These are phyloP conservation scores for Aspergillus sclerotiicarbonarius DNA, from an alignment of 495 filamentous ascomycete species.

Conservation along the genomic window DNA sequence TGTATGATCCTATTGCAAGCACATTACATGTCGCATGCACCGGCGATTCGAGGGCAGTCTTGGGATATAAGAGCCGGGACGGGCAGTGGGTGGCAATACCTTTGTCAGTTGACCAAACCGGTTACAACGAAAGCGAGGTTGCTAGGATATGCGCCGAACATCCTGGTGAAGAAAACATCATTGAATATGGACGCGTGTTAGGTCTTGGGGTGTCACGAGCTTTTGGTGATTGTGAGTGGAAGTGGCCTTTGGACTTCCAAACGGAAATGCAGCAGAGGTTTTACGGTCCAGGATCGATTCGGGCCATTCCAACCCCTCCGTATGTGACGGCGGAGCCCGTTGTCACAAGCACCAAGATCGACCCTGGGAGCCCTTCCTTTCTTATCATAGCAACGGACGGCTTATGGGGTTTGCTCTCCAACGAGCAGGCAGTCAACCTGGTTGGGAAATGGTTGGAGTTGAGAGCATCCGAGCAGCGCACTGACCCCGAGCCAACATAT, in stretches of 20 bases:
- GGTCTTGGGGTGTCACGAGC: slow-evolving; percentile 57
- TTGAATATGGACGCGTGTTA: slow-evolving; percentile 55
- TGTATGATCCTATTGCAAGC: slow-evolving; percentile 49
- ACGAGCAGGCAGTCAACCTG: slow-evolving; percentile 56
- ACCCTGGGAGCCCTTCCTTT: slow-evolving; percentile 48
- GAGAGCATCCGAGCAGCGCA: slow-evolving; percentile 1
- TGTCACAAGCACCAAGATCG: slow-evolving; percentile 54
- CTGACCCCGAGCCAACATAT: slow-evolving; percentile 17
- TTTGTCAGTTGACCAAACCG: slow-evolving; percentile 60
- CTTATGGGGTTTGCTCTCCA: slow-evolving; percentile 61
- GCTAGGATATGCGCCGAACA: slow-evolving; percentile 52
- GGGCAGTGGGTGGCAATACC: slow-evolving; percentile 48
- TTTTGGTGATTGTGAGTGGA: slow-evolving; percentile 65
- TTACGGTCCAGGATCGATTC: slow-evolving; percentile 42
- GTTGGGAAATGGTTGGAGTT: slow-evolving; percentile 55
- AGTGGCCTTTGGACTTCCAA: slow-evolving; percentile 54
- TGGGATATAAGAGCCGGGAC: slow-evolving; percentile 47
- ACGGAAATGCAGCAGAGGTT: slow-evolving; percentile 41
- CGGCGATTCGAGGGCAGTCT: slow-evolving; percentile 60
- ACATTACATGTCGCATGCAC: slow-evolving; percentile 57
- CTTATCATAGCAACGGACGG: slow-evolving; percentile 65
- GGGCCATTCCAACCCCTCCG: slow-evolving; percentile 53
- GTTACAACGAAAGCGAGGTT: slow-evolving; percentile 50
- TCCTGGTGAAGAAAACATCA: slow-evolving; percentile 54
- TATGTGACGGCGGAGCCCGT: slow-evolving; percentile 66